A percentile compares a stretch with the other conserved stretches of the same genome.
phyloP scores from a whole-genome alignment of 805 yeast species.

The Groenewaldozyma salmanticensis region DNA sequence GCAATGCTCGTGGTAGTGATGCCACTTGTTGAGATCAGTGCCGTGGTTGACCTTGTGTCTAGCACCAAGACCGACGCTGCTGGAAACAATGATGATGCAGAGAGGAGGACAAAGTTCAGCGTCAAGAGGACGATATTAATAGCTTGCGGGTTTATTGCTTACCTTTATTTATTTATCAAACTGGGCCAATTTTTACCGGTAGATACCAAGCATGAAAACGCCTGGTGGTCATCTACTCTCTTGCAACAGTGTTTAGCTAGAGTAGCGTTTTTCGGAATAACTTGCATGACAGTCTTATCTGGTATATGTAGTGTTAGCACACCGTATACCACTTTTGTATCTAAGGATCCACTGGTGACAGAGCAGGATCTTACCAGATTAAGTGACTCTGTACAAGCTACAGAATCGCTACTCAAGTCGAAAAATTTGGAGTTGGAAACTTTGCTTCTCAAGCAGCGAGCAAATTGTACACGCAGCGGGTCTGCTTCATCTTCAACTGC shows the following conservation, averaged over 20 bases:
- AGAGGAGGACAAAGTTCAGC: neutral
- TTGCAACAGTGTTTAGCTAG: slow-evolving; percentile 22
- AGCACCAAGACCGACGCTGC: slow-evolving; percentile 4
- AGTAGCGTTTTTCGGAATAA: slow-evolving; percentile 32
- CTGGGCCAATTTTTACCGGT: slow-evolving; percentile 23
- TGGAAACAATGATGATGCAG: too few species aligned
- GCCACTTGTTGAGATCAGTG: slow-evolving; percentile 22
- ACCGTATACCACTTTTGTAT: slow-evolving; percentile 29
- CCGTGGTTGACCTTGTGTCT: slow-evolving; percentile 2
- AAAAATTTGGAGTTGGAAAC: slow-evolving; percentile 1
- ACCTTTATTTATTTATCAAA: slow-evolving; percentile 21
- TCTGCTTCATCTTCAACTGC: slow-evolving; percentile 17
- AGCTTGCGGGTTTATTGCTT: slow-evolving; percentile 14
- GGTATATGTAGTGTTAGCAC: slow-evolving; percentile 34
- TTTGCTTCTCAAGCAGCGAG: slow-evolving; percentile 16
- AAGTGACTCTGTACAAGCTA: slow-evolving; percentile 22
- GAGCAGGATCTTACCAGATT: slow-evolving; percentile 25
- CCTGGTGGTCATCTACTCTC: slow-evolving; percentile 7
- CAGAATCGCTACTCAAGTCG: slow-evolving; percentile 20
- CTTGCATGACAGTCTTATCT: slow-evolving; percentile 32
- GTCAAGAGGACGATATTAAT: slow-evolving; percentile 2
- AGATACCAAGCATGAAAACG: slow-evolving; percentile 1
- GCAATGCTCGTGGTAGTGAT: slow-evolving; percentile 22
- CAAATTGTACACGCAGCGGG: slow-evolving; percentile 10
- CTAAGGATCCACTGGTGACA: slow-evolving; percentile 19